Base-by-base conservation (phyloP, 108 stramenopile genomes). In the Parmales sp. region DNA sequence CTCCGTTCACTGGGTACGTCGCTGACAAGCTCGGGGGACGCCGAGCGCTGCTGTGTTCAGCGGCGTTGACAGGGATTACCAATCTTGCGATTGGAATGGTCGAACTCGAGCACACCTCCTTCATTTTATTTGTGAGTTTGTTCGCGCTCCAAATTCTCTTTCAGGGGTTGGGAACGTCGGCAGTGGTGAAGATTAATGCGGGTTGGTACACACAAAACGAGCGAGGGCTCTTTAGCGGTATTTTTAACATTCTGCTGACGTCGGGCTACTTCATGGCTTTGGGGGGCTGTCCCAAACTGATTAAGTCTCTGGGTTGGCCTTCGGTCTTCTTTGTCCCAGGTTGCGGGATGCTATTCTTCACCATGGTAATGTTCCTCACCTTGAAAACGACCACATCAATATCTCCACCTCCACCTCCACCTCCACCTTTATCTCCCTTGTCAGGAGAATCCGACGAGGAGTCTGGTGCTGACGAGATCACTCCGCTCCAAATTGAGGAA, bases 91-190 rank as follows among this genome's bases (percentile, higher is more conserved):
- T 43, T 16, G 8, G 54, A 28, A 13, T 16, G 13, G 54, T 3
- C 13, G 29, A 34, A 13, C 3, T 13, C 54, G 4, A 34, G 31
- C 28, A 3, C 28, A 60, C 29, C 54, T 34, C 36, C 16, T 60
- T 34, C 54, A 6, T 4, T 1, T 13, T 60, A 13, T 60, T 60
- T 20, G 20, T 60, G 0, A 3, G 2, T 29, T 34, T 60, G 13
- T 60, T 34, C 54, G 7, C 8, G 31, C 8, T 60, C 26, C 29
- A 60, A 28, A 60, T 60, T 29, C 13, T 60, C 11, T 60, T 60
- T 60, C 54, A 60, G 54, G 54, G 54, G 6, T 60, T 60, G 31
- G 54, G 54, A 11, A 60, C 54, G 1, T 28, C 54, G 16, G 54
- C 54, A 1, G 54, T 60, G 31, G 31, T 60, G 8, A 60, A 60